phyloP scores from a whole-genome alignment of 306 rosid genomes.

The Prosopis cineraria region DNA sequence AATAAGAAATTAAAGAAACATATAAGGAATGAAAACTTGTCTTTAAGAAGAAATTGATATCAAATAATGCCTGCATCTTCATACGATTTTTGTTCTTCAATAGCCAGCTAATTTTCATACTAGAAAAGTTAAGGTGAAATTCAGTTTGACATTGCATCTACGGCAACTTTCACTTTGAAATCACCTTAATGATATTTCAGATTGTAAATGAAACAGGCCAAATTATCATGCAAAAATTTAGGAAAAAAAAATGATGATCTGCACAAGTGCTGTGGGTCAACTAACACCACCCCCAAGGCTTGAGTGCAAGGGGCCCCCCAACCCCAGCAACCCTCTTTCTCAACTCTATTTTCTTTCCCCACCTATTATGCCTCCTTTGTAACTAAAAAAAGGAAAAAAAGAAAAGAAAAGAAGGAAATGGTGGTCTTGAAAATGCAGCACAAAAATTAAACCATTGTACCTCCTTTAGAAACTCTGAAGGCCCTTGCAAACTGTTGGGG shows the following conservation, averaged over 20 bases:
- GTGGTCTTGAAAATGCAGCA: slow-evolving; percentile 7
- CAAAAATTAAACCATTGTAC: slow-evolving; percentile 45
- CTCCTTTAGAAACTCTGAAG: slow-evolving; percentile 81
- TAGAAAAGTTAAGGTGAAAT: slow-evolving; percentile 1
- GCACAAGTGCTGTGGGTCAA: not conserved
- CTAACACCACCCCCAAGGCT: not conserved
- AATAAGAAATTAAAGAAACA: not conserved
- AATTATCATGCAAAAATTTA: not conserved
- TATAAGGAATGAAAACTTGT: not conserved
- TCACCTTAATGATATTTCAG: slow-evolving; percentile 9
- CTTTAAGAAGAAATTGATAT: not conserved
- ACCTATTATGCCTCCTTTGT: not conserved
- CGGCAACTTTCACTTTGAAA: not conserved
- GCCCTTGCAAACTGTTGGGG: slow-evolving; percentile 68
- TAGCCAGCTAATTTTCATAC: not conserved
- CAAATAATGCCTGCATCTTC: not conserved
- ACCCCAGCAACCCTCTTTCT: not conserved
- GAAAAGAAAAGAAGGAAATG: not conserved
- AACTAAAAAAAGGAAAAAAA: not conserved
- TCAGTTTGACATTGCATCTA: not conserved
- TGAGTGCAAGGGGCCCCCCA: not conserved
- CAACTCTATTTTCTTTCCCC: not conserved
- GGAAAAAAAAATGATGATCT: not conserved
- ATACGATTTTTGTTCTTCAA: not conserved
- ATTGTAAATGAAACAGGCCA: not conserved